Base-by-base conservation (phyloP, 306 rosid genomes). In the Cicer chorassanicum region DNA sequence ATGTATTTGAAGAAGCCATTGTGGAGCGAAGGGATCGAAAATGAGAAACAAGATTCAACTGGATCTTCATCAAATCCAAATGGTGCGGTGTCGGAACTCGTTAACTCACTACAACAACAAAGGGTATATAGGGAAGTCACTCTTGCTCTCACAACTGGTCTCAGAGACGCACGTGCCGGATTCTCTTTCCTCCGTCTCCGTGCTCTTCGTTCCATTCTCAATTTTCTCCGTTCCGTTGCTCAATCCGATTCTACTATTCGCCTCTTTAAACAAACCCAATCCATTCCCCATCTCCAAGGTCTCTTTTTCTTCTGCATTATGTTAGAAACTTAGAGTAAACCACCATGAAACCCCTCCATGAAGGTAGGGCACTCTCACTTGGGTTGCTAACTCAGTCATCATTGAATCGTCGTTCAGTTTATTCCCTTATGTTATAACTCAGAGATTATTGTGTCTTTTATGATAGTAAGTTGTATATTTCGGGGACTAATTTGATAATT, bases 101-200 rank as follows among this genome's bases (percentile, higher is more conserved):
- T 82, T n/a, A 84, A 73, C 49, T 86, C 92, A 6, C 80, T 93
- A 55, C 90, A 86, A 42, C 84, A 71, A 12, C 92, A 93, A 76
- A 78, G 98, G 73, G 85, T 91, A 2, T 80, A 85, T 73, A 84
- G 94, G 8, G 98, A 93, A 81, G 90, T 93, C 15, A 93, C 96
- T 1, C 90, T 91, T 6, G 89, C 94, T 2, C 97, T 93, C 46
- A 85, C 92, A 9, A 86, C 85, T 1, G 93, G 98, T 2, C 92
- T 93, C 18, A 82, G 91, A 34, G 94, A 93, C 21, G 96, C 92
- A 4, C 78, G 89, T 12, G 97, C 98, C 2, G 94, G 89, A 77
- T 93, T 91, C 88, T 91, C 97, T 0, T 91, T 93, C 57, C 93
- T 93, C 76, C 97, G 96, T 16, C 79, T 89, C 24, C 91, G 96